phyloP scores from a whole-genome alignment of 129 eudicot species.

The Apium graveolens region DNA sequence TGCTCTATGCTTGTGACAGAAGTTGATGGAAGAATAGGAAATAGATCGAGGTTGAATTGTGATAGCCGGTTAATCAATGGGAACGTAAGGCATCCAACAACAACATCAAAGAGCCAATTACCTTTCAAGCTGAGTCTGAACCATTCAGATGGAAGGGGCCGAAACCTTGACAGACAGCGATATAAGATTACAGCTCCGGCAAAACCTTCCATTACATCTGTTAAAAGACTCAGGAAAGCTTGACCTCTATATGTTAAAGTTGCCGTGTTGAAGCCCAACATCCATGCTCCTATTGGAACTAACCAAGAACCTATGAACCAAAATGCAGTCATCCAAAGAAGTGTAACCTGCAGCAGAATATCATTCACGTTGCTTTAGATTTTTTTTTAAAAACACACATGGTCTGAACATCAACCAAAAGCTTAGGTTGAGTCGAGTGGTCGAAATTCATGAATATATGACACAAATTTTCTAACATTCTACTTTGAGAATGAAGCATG shows the following conservation, averaged over 20 bases:
- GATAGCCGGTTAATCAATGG: constrained; percentile 53
- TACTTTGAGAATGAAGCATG: background rate
- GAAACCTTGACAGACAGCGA: constrained; percentile 44
- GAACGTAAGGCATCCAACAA: constrained; percentile 51
- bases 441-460: background rate
- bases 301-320: constrained; percentile 64
- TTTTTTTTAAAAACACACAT: too few species aligned
- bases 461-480: background rate
- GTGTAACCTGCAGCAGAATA: constrained; percentile 38
- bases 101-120: constrained; percentile 45
- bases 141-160: constrained; percentile 57
- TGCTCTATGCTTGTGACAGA: constrained; percentile 53
- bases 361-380: background rate
- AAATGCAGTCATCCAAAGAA: constrained; percentile 49
- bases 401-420: background rate
- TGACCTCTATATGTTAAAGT: constrained; percentile 50
- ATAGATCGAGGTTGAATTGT: constrained; percentile 40
- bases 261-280: constrained; percentile 38
- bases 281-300: constrained; percentile 44
- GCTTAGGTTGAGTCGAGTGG: background rate
- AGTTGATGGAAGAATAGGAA: constrained; percentile 41
- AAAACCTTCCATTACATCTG: constrained; percentile 45
- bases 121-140: constrained; percentile 45
- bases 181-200: constrained; percentile 53
- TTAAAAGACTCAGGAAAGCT: constrained; percentile 48